Conservation (phyloP, 768 basidiomycete species). For the Steccherinum ochraceum region DNA sequence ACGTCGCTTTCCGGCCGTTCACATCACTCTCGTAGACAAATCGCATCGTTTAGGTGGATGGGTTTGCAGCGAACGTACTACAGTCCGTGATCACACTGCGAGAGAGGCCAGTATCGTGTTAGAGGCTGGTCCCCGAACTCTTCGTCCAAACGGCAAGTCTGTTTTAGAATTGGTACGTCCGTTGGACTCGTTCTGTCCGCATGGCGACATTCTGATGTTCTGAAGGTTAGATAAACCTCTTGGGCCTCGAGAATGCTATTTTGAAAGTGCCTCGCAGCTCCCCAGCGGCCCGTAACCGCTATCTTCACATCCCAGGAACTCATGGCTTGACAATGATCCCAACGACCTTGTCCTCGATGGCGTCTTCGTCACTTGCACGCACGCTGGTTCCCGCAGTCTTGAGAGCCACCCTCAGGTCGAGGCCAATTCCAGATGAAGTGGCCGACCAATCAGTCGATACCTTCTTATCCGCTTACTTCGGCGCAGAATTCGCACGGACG, state of each 20-base stretch:
- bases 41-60: conserved; percentile 74
- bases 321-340: conserved; percentile 49
- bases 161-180: conserved; percentile 73
- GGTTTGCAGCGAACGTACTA: conserved; percentile 58
- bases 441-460: conserved; percentile 77
- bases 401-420: conserved; percentile 44
- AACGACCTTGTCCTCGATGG: conserved; percentile 31
- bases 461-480: conserved; percentile 72
- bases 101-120: conserved; percentile 45
- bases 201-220: conserved; percentile 5
- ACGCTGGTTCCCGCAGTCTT: conserved; percentile 50
- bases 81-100: conserved; percentile 23
- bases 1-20: conserved; percentile 49
- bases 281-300: conserved; percentile 73
- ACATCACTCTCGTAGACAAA: conserved; percentile 67
- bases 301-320: conserved; percentile 49
- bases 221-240: conserved; percentile 60
- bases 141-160: conserved; percentile 69
- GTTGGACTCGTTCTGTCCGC: background rate
- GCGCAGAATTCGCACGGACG: conserved; percentile 59
- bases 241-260: conserved; percentile 53
- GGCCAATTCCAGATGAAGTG: background rate
- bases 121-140: conserved; percentile 83
- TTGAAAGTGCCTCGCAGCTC: conserved; percentile 62
- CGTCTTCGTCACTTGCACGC: conserved; percentile 30